Evolutionary conservation across 768 basidiomycete genomes (phyloP), one percentile per base, ranked within the genome.

Genomic region (Boletus speciosus): DNA sequence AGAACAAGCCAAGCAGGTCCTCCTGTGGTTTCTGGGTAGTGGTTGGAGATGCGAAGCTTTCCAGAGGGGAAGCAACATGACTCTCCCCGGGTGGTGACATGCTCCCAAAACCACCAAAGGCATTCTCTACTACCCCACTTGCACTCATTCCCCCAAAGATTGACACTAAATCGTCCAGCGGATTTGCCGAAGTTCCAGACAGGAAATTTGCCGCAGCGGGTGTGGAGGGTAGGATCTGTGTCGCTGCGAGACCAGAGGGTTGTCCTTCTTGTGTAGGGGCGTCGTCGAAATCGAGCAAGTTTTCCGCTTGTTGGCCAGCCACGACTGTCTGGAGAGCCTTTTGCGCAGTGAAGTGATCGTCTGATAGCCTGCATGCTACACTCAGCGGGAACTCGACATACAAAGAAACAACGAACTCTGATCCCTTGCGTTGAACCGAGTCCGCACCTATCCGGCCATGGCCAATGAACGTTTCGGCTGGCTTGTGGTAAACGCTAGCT

Each of bases 401-500:
- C 23, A 36, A 32, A 49, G 53, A 46, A 45, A 53, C 29, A 1
- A 75, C 85, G 36, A 55, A 86, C 85, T 86, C 86, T 51, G 70
- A 62, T 51, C 76, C 82, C 70, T 79, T 86, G 62, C 78, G 76
- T 58, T 84, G 82, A 61, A 95, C 76, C 6, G 88, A 77, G 61
- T 94, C 92, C 0, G 85, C 90, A 8, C 93, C 88, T 52, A 98
- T 78, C 45, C 95, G 80, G 8, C 97, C 96, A 59, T 85, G 84
- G 0, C 96, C 97, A 52, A 99, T 83, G 64, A 99, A 99, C 0
- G 97, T 98, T 67, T 93, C 91, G 35, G 85, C 86, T 0, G 97
- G 97, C 70, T 97, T 98, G 74, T 99, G 97, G 67, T 99, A 99
- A 2, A 96, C 93, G 66, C 93, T 96, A 6, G 93, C 92, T 19